These are phyloP conservation scores for Colletotrichum melonis DNA, from an alignment of 2,329 filamentous ascomycete genomes.

Conservation along the genomic window DNA sequence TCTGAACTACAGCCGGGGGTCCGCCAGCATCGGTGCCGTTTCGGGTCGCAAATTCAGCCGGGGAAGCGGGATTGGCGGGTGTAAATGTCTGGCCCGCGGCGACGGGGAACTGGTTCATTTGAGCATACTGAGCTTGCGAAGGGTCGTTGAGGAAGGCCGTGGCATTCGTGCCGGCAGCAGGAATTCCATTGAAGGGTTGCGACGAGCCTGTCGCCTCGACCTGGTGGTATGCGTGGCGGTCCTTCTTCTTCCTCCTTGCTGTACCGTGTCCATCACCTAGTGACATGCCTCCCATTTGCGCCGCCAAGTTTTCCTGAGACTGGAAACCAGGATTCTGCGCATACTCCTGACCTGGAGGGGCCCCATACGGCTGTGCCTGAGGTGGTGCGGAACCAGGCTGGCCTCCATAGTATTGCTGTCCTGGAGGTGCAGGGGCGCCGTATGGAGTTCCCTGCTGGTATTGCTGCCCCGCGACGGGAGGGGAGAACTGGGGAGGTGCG, in stretches of 20 bases:
- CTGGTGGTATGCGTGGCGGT: constrained; percentile 91
- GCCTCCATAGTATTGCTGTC: constrained; percentile 54
- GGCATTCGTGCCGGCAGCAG: constrained; percentile 64
- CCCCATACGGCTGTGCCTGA: constrained; percentile 45
- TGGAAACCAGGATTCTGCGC: constrained; percentile 46
- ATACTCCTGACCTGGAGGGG: constrained; percentile 45
- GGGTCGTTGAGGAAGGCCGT: constrained; percentile 51
- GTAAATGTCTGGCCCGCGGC: constrained; percentile 60
- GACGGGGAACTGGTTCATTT: constrained; percentile 71
- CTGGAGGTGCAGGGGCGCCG: constrained; percentile 49
- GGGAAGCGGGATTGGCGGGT: constrained; percentile 38
- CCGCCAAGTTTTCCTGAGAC: constrained; percentile 64
- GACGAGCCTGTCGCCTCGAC: constrained; percentile 79
- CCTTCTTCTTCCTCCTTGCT: constrained; percentile 86
- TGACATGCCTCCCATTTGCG: constrained; percentile 83
- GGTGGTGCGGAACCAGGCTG: constrained; percentile 46
- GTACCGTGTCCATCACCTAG: constrained; percentile 67
- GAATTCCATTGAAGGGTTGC: constrained; percentile 77
- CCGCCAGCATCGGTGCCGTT: constrained; percentile 48
- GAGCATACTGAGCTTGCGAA: constrained; percentile 54
- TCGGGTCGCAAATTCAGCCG: constrained; percentile 44
- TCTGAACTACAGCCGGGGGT: constrained; percentile 61
- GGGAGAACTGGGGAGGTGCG: constrained; percentile 66
- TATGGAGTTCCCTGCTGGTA: constrained; percentile 61
- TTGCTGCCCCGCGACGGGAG: constrained; percentile 63